phyloP scores from a whole-genome alignment of 352 stramenopile species.

The Phytophthora cactorum region DNA sequence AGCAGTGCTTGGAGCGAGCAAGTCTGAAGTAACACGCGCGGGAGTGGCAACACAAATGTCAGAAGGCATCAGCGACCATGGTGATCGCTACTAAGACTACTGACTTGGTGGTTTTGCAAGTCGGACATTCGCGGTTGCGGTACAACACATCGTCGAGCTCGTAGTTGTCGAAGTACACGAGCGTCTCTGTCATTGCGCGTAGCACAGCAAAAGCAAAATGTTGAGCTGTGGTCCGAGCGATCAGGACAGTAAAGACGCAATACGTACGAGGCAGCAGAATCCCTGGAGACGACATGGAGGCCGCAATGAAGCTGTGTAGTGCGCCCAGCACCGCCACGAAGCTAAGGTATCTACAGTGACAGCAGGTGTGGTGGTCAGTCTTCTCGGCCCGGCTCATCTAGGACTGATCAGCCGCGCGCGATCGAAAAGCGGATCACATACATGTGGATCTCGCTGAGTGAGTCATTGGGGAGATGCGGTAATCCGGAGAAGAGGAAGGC shows the following conservation, averaged over 20 bases:
- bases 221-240: neutral
- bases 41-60: conserved; percentile 4
- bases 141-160: conserved; percentile 57
- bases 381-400: too few relatives aligned
- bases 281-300: conserved; percentile 48
- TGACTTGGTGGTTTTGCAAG: conserved; percentile 60
- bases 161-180: conserved; percentile 64
- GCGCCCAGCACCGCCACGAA: conserved; percentile 43
- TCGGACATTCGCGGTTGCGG: conserved; percentile 40
- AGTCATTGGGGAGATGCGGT: conserved; percentile 49
- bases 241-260: neutral
- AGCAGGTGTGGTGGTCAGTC: conserved; percentile 2
- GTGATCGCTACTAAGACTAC: neutral
- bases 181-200: conserved; percentile 36
- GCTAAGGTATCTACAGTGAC: conserved; percentile 39
- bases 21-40: conserved; percentile 29
- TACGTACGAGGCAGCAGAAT: conserved; percentile 52
- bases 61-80: neutral
- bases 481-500: conserved; percentile 57
- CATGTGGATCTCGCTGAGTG: conserved; percentile 50
- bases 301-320: conserved; percentile 58
- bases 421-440: conserved; percentile 2
- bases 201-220: neutral
- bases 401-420: neutral
- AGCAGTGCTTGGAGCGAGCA: conserved; percentile 75